These are phyloP conservation scores for Citeromyces hawaiiensis DNA, from an alignment of 1,139 yeast species.

Conservation along the genomic window DNA sequence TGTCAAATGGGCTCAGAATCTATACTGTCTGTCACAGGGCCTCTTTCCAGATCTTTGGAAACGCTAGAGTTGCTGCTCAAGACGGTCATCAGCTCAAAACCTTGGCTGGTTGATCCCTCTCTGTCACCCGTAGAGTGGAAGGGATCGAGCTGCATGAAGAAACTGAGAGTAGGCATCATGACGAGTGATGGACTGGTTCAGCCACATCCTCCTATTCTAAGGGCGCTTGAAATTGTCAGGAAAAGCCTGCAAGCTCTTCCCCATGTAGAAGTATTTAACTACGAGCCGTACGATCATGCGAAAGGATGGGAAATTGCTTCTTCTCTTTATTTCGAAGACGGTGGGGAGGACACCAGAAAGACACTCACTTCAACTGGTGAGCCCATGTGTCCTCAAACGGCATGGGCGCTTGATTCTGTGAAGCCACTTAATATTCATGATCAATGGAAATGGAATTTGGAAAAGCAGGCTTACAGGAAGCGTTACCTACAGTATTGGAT, in stretches of 20 bases:
- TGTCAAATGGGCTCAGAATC: conserved; percentile 46
- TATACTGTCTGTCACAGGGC: conserved; percentile 42
- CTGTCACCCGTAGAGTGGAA: conserved; percentile 35
- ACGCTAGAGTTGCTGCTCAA: conserved; percentile 56
- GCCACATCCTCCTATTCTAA: conserved; percentile 36
- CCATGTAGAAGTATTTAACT: not conserved
- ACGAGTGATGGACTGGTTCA: conserved; percentile 18
- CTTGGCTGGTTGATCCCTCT: conserved; percentile 43
- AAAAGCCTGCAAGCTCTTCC: conserved; percentile 11
- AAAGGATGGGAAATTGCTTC: not conserved
- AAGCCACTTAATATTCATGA: not conserved
- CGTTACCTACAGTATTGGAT: not conserved
- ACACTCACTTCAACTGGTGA: not conserved
- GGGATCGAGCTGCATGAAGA: conserved; percentile 10
- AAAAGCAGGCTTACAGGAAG: not conserved
- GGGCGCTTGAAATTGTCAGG: conserved; percentile 22
- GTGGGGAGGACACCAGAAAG: not conserved
- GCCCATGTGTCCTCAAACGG: conserved; percentile 1
- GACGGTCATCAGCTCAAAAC: conserved; percentile 32
- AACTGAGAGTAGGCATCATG: conserved; percentile 16
- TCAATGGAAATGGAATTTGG: conserved; percentile 1
- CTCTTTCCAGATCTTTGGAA: conserved; percentile 41
- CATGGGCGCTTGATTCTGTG: not conserved
- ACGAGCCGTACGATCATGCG: not conserved
- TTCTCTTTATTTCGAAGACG: conserved; percentile 1